Percentiles rank a stretch among this genome's conserved stretches.
These are phyloP conservation scores for Arthroderma uncinatum DNA, from an alignment of 2,329 filamentous ascomycete genomes.

Conservation along the genomic window DNA sequence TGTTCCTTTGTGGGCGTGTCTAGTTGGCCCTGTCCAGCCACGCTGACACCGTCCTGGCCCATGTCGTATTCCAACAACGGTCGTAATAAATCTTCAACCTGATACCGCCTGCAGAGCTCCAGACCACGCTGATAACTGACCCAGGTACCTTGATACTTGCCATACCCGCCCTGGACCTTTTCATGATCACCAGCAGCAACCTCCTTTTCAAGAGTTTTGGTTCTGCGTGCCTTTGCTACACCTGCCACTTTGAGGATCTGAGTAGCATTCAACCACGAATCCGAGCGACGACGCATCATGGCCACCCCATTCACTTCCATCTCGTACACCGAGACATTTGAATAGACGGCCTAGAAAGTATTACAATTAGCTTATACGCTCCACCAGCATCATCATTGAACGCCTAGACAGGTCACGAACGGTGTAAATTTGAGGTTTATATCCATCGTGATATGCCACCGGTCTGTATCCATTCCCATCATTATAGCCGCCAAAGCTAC, in stretches of 20 bases:
- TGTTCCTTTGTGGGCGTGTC: constrained; percentile 98
- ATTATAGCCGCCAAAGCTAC: constrained; percentile 31
- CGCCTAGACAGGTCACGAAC: constrained; percentile 21
- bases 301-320: constrained; percentile 92
- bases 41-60: constrained; percentile 46
- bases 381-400: neutral
- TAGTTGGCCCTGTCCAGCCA: constrained; percentile 61
- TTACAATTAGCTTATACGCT: neutral
- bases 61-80: constrained; percentile 42
- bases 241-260: constrained; percentile 97
- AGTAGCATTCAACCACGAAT: constrained; percentile 95
- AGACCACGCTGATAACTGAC: constrained; percentile 86
- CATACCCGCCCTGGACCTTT: constrained; percentile 96
- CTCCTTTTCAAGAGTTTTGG: constrained; percentile 95
- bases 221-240: constrained; percentile 94
- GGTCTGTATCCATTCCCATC: constrained; percentile 32
- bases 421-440: constrained; percentile 39
- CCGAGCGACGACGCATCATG: constrained; percentile 88
- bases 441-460: constrained; percentile 29
- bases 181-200: constrained; percentile 94
- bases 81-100: constrained; percentile 40
- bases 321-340: constrained; percentile 86
- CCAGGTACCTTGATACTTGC: constrained; percentile 98
- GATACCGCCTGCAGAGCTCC: constrained; percentile 73
- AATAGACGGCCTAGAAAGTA: constrained; percentile 12